phyloP scores from a whole-genome alignment of 1,139 yeast species.

The Arxiozyma heterogenica region DNA sequence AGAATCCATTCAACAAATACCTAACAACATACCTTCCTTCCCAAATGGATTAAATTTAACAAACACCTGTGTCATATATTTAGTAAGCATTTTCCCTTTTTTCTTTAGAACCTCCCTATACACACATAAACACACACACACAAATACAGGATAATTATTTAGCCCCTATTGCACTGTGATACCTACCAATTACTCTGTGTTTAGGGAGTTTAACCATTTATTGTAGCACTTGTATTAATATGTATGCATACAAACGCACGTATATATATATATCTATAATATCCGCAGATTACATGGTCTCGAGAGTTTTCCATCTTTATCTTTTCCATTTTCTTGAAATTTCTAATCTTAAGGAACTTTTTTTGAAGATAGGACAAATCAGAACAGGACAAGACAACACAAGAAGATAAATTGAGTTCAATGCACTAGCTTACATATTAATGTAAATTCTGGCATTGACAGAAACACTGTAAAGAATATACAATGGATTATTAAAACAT shows the following conservation, averaged over 20 bases:
- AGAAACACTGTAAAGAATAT: neutral
- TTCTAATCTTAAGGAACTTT: neutral
- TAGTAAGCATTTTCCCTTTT: conserved; percentile 57
- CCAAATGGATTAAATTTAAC: conserved; percentile 75
- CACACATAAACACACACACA: no score
- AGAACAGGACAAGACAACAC: neutral
- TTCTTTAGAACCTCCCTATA: neutral
- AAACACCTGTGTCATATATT: conserved; percentile 68
- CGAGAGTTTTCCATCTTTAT: no score
- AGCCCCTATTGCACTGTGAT: no score
- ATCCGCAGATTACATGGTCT: no score
- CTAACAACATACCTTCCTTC: conserved; percentile 42
- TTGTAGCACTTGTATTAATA: no score
- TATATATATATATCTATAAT: no score
- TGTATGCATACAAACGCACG: no score
- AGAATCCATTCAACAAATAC: neutral
- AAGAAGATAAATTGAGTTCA: neutral
- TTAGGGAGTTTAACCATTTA: no score
- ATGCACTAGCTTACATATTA: neutral
- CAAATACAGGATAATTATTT: no score
- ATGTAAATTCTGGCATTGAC: neutral
- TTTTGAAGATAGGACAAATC: no score
- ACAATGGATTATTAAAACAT: no score
- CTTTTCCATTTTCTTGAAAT: neutral
- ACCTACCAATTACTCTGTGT: no score